phyloP scores from a whole-genome alignment of 1,139 yeast species.

The Lodderomyces margitis region DNA sequence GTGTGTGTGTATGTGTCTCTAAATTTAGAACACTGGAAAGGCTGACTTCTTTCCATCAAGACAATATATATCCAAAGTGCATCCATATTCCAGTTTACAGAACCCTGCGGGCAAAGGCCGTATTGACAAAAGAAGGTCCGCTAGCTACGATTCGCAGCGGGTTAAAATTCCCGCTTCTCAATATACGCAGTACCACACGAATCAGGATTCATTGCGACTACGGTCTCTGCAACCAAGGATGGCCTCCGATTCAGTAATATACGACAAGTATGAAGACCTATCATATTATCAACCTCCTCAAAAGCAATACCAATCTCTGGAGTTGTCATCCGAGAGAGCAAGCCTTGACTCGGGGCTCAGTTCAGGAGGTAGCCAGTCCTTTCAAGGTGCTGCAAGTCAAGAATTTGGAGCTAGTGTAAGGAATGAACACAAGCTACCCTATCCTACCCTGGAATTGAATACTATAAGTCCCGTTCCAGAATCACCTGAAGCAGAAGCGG shows the following conservation, averaged over 20 bases:
- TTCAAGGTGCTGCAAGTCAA: neutral
- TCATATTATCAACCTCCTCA: conserved; percentile 4
- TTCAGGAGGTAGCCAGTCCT: neutral
- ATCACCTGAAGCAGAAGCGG: conserved; percentile 13
- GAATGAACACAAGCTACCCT: too few species aligned
- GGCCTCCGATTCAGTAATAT: conserved; percentile 20
- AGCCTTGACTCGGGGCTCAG: neutral
- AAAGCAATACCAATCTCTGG: conserved; percentile 5
- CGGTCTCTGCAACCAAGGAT: conserved; percentile 12
- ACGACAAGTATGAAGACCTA: conserved; percentile 3
- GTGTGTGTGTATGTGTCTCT: neutral
- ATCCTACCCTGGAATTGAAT: neutral
- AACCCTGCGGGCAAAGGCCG: conserved; percentile 7
- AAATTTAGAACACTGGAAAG: neutral
- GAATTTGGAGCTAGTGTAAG: too few species aligned
- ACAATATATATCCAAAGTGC: neutral
- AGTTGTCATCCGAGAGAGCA: neutral
- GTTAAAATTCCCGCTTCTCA: conserved; percentile 19
- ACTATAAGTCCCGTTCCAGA: conserved; percentile 16
- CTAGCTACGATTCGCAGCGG: conserved; percentile 31
- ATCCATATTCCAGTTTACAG: conserved; percentile 8
- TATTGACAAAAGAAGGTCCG: conserved; percentile 23
- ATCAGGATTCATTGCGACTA: conserved; percentile 5
- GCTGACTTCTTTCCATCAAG: neutral
- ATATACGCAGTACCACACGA: neutral